These are phyloP conservation scores for Lodderomyces beijingensis DNA, from an alignment of 1,139 yeast genomes.

Conservation along the genomic window DNA sequence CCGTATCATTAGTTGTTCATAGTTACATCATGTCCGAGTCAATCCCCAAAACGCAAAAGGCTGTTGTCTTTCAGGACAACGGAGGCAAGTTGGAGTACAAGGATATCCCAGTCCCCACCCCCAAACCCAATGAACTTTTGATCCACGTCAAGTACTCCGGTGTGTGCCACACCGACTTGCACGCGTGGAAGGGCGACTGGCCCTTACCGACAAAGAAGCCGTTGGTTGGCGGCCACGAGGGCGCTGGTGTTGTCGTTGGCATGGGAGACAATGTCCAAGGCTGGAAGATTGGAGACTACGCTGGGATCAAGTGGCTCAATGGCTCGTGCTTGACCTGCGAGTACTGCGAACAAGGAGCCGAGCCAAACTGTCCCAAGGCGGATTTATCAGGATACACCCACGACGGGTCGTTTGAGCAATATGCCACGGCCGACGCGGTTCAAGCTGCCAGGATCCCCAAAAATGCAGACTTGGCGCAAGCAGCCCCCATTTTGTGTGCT, in stretches of 20 bases:
- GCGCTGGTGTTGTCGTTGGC: conserved; percentile 76
- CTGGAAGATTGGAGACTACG: conserved; percentile 66
- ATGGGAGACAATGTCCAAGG: conserved; percentile 64
- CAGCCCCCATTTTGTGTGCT: conserved; percentile 79
- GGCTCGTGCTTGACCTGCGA: conserved; percentile 71
- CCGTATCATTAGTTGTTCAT: too few relatives aligned
- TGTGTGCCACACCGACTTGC: conserved; percentile 76
- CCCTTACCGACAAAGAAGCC: conserved; percentile 65
- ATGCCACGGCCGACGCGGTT: conserved; percentile 79
- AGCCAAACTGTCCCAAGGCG: conserved; percentile 64
- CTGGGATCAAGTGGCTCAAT: conserved; percentile 75
- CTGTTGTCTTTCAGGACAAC: conserved; percentile 33
- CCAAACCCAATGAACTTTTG: conserved; percentile 63
- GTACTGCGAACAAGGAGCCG: conserved; percentile 58
- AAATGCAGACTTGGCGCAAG: conserved; percentile 66
- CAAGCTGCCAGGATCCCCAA: conserved; percentile 77
- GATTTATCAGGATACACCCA: conserved; percentile 75
- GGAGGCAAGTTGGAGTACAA: conserved; percentile 50
- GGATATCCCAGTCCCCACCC: conserved; percentile 64
- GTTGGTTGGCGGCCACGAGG: conserved; percentile 79
- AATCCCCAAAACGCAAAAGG: conserved; percentile 37
- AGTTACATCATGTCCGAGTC: conserved; percentile 1
- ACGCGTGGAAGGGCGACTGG: conserved; percentile 83
- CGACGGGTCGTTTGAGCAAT: conserved; percentile 78
- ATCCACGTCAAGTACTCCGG: conserved; percentile 71